Base-by-base conservation (phyloP, 2,329 filamentous ascomycete species). In the Trichoderma sp. region DNA sequence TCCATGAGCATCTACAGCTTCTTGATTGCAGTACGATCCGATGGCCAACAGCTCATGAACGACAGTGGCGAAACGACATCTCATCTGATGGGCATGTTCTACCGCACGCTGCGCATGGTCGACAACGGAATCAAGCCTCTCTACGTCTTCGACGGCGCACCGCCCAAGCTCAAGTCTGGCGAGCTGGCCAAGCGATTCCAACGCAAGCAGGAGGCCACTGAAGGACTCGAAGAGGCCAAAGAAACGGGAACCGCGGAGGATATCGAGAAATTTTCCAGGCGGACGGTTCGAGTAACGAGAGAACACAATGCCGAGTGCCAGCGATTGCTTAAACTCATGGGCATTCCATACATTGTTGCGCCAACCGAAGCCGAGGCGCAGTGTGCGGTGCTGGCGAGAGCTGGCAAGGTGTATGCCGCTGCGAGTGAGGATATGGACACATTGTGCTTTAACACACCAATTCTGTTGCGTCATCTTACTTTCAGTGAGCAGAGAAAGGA, bases 1-100 rank as follows among this genome's bases (percentile, higher is more conserved):
- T 99, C 97, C 65, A 99, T 99, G 97, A 97, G 94, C 86, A 95
- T 99, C 82, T 99, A 99, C 89, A 97, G 94, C 85, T 99, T 99
- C 88, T 91, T 99, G 77, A 97, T 99, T 83, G 97, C 97, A 67
- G 97, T 99, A 74, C 95, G 97, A 80, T 98, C 95, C 81, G 95
- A 98, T 80, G 97, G 97, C 80, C 95, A 99, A 84, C 95, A 98
- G 85, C 92, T 99, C 80, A 98, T 93, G 90, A 97, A 93, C 85
- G 97, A 99, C 81, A 93, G 92, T 71, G 97, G 97, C 81, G 95
- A 98, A 85, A 99, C 97, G 2, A 99, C 97, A 1, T 99, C 97
- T 21, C 97, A 99, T 84, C 88, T 99, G 18, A 98, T 99, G 95
- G 97, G 97, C 82, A 96, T 99, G 92, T 99, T 99, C 88, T 99